Evolutionary conservation across 495 filamentous ascomycete species (phyloP).

Genomic region (Glarea lozoyensis): DNA sequence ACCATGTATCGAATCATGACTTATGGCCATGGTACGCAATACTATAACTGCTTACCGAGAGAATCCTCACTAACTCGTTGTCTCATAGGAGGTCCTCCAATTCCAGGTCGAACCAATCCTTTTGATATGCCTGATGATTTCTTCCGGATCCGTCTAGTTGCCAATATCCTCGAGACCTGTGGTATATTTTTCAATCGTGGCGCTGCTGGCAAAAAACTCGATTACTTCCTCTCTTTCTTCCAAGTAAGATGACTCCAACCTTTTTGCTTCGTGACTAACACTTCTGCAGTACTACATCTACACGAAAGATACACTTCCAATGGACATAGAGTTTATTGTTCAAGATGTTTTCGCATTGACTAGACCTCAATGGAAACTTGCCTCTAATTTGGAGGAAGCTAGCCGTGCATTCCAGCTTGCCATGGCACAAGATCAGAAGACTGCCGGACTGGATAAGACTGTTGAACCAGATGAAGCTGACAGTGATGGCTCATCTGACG

Average conservation of each 20-base stretch:
- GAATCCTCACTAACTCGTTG: constrained; percentile 12
- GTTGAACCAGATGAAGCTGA: constrained; percentile 60
- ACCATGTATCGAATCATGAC: constrained; percentile 89
- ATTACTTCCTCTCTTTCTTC: constrained; percentile 96
- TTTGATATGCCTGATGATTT: constrained; percentile 91
- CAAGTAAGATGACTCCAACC: constrained; percentile 39
- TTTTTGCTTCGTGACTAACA: constrained; percentile 22
- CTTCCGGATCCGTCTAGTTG: constrained; percentile 86
- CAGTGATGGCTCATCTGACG: constrained; percentile 55
- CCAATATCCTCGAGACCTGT: constrained; percentile 87
- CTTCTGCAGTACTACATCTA: constrained; percentile 73
- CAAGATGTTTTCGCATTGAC: constrained; percentile 82
- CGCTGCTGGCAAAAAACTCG: constrained; percentile 88
- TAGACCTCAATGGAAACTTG: constrained; percentile 86
- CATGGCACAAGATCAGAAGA: constrained; percentile 80
- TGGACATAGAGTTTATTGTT: constrained; percentile 96
- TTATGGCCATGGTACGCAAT: constrained; percentile 64
- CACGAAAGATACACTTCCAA: constrained; percentile 85
- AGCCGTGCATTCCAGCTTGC: constrained; percentile 77
- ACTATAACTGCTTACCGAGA: constrained; percentile 28
- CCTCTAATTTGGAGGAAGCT: constrained; percentile 73
- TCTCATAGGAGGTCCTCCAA: constrained; percentile 68
- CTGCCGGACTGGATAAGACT: constrained; percentile 56
- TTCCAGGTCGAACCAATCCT: constrained; percentile 60
- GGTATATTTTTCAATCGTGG: constrained; percentile 95